Evolutionary conservation across 2,329 filamentous ascomycete species (phyloP), one percentile per base, ranked within the genome.

Genomic region (Coleophoma crateriformis): DNA sequence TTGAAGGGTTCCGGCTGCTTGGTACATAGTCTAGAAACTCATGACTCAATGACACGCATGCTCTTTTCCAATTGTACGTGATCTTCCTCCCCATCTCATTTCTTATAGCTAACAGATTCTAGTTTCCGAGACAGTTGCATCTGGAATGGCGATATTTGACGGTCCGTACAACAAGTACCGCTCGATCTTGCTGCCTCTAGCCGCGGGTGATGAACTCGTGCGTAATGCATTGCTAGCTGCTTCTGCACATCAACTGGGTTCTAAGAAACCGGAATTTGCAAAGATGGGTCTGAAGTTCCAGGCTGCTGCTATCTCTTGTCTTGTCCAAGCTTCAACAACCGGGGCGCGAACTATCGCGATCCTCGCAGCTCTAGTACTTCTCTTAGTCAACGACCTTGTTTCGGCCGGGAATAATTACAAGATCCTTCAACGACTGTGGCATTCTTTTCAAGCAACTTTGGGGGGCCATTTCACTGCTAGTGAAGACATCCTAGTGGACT

Each of bases 221-320:
- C 35, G 34, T 3, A 27, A 41, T 19, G 46, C 46, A 33, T 33
- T 47, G 8, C n/a, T 47, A 15, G 46, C 46, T 7, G 33, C 46
- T n/a, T 47, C 46, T 10, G 46, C 46, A 19, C 7, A 40, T 33
- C 46, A 47, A 15, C 46, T 41, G 17, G 41, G 46, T n/a, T 10
- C 27, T 14, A 39, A 32, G n/a, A 33, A 27, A 15, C 12, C 19
- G 7, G 17, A n/a, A 6, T 44, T 27, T 27, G 19, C 7, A 11
- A 44, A 14, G 32, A 14, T 44, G 14, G 41, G 41, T 15, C 11
- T 32, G 10, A 11, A 27, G 22, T 44, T 22, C 41, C 41, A 44
- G 3, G 19, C 19, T 8, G 19, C 41, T 44, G 41, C n/a, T 15
- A 33, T 44, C 17, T 27, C 12, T 13, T 27, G 41, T 15, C 41